Conservation (phyloP, 192 early-diverging fungal species). For the Obelidium mucronatum region DNA sequence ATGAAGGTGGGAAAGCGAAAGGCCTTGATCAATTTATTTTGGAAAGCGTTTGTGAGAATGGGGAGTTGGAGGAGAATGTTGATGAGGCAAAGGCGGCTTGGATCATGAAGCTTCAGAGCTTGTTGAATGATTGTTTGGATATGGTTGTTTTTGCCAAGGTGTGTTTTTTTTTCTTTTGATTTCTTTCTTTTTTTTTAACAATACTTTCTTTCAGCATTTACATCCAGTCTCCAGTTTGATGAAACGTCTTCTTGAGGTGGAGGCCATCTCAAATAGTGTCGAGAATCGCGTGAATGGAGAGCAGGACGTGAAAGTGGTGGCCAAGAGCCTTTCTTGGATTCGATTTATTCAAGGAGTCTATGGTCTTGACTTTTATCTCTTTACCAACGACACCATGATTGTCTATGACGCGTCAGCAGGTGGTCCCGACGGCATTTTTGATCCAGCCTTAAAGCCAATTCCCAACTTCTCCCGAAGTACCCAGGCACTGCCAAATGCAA, state of each 20-base stretch:
- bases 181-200: neutral
- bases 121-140: constrained; percentile 34
- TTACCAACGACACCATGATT: constrained; percentile 18
- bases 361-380: constrained; percentile 20
- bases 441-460: neutral
- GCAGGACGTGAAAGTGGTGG: neutral
- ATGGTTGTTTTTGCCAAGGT: constrained; percentile 33
- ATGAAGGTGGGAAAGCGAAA: neutral
- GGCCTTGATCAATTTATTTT: constrained; percentile 21
- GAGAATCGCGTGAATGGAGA: constrained; percentile 2
- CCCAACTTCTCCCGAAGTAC: neutral
- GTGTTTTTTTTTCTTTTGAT: neutral
- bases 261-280: neutral
- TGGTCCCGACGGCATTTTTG: neutral
- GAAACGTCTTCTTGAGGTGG: neutral
- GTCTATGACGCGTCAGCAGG: constrained; percentile 12
- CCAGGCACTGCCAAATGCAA: neutral
- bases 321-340: constrained; percentile 17
- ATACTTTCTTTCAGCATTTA: neutral
- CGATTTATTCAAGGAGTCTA: neutral
- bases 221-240: constrained; percentile 14
- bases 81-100: neutral
- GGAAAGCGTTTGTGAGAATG: neutral
- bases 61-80: neutral
- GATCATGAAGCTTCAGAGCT: neutral